Conservation (phyloP, 495 filamentous ascomycete genomes). For the Podospora conica region DNA sequence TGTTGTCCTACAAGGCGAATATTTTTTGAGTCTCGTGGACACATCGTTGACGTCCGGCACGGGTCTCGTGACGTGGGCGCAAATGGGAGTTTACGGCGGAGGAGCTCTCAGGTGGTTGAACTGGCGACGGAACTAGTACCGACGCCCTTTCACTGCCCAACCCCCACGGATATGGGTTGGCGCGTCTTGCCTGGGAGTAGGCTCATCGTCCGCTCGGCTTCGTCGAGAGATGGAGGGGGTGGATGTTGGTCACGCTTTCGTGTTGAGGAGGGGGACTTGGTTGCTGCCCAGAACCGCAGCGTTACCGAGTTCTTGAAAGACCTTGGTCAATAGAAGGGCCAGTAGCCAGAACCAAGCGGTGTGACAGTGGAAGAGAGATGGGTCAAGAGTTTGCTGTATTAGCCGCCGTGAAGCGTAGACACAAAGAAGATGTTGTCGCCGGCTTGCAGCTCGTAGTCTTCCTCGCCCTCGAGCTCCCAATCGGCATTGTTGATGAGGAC, state of each 20-base stretch:
- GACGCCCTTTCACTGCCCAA: background rate
- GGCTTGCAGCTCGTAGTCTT: slow-evolving; percentile 71
- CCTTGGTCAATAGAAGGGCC: background rate
- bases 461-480: slow-evolving; percentile 97
- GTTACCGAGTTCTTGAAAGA: background rate
- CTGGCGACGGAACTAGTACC: background rate
- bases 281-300: background rate
- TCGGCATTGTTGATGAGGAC: slow-evolving; percentile 97
- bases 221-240: background rate
- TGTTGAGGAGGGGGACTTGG: background rate
- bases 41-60: background rate
- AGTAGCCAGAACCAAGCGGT: background rate
- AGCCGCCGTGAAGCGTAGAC: slow-evolving; percentile 94
- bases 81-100: background rate
- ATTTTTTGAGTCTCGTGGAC: background rate
- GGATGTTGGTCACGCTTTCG: background rate
- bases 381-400: slow-evolving; percentile 10
- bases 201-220: background rate
- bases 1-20: background rate
- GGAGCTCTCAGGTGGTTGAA: background rate
- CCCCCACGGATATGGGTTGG: background rate
- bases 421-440: slow-evolving; percentile 92
- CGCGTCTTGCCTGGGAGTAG: background rate
- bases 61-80: background rate
- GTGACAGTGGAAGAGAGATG: background rate